These are phyloP conservation scores for Fusarium torreyae DNA, from an alignment of 2,329 filamentous ascomycete species.

Conservation along the genomic window DNA sequence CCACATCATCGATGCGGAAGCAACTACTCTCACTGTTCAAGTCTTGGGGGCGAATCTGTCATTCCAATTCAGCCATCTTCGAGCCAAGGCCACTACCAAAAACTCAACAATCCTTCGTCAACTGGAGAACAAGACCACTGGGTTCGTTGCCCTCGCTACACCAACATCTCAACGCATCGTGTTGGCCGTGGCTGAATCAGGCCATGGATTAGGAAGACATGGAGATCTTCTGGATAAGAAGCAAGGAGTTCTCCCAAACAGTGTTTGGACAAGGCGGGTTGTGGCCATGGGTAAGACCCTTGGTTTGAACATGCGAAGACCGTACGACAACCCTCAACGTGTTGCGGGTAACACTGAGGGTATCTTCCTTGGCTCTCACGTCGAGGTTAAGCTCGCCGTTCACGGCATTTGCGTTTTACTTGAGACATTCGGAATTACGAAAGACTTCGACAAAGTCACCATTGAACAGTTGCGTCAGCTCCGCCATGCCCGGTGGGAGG, in stretches of 20 bases:
- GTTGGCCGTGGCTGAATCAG: constrained; percentile 54
- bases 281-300: constrained; percentile 51
- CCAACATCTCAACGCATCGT: constrained; percentile 43
- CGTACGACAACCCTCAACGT: constrained; percentile 48
- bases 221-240: constrained; percentile 52
- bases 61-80: constrained; percentile 51
- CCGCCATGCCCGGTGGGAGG: constrained; percentile 42
- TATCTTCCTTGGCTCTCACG: constrained; percentile 55
- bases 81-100: constrained; percentile 22
- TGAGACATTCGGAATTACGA: constrained; percentile 44
- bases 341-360: constrained; percentile 34
- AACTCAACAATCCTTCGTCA: constrained; percentile 12
- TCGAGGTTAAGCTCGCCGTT: constrained; percentile 59
- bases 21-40: constrained; percentile 48
- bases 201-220: constrained; percentile 49
- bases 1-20: constrained; percentile 49
- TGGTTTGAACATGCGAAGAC: constrained; percentile 49
- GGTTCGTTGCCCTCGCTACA: constrained; percentile 51
- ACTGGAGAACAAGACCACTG: constrained; percentile 52
- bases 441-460: constrained; percentile 42
- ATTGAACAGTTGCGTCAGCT: constrained; percentile 45
- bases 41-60: constrained; percentile 54
- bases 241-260: constrained; percentile 49
- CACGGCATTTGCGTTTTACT: constrained; percentile 53
- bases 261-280: constrained; percentile 52